Evolutionary conservation across 1,284 basidiomycete species (phyloP).

Genomic region (Paramarasmius palmivorus): DNA sequence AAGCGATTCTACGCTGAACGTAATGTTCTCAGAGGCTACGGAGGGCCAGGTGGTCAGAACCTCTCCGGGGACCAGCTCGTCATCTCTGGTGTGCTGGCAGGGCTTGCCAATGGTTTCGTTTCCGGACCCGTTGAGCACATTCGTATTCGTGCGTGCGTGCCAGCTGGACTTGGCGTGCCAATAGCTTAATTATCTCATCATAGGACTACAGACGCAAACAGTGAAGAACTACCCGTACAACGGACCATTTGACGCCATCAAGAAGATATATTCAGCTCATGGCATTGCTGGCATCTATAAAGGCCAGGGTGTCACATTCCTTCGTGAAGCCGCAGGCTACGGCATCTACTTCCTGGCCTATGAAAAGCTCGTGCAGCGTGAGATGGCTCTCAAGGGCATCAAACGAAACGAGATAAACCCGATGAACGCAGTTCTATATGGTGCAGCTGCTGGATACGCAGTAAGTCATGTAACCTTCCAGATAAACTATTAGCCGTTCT

Average conservation of each 20-base stretch:
- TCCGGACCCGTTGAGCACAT: conserved; percentile 98
- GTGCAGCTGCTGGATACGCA: conserved; percentile 83
- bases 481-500: conserved; percentile 3
- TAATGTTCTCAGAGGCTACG: conserved; percentile 55
- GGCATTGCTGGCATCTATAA: conserved; percentile 91
- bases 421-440: conserved; percentile 78
- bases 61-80: conserved; percentile 73
- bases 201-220: conserved; percentile 88
- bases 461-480: conserved; percentile 42
- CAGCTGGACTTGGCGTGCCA: conserved; percentile 11
- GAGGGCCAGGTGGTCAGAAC: conserved; percentile 58
- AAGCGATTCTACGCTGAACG: conserved; percentile 81
- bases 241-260: conserved; percentile 87
- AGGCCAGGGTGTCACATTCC: conserved; percentile 88
- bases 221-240: conserved; percentile 69
- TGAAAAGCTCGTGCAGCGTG: conserved; percentile 88
- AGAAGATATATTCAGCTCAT: conserved; percentile 73
- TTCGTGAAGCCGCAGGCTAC: conserved; percentile 85
- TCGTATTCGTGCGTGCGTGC: conserved; percentile 77
- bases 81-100: conserved; percentile 79
- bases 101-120: conserved; percentile 89
- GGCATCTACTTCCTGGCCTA: conserved; percentile 92
- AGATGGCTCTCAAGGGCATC: conserved; percentile 72
- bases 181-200: conserved; percentile 1
- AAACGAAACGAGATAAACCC: conserved; percentile 77